These are phyloP conservation scores for Sporisorium graminicola DNA, from an alignment of 1,284 basidiomycete species.

Conservation along the genomic window DNA sequence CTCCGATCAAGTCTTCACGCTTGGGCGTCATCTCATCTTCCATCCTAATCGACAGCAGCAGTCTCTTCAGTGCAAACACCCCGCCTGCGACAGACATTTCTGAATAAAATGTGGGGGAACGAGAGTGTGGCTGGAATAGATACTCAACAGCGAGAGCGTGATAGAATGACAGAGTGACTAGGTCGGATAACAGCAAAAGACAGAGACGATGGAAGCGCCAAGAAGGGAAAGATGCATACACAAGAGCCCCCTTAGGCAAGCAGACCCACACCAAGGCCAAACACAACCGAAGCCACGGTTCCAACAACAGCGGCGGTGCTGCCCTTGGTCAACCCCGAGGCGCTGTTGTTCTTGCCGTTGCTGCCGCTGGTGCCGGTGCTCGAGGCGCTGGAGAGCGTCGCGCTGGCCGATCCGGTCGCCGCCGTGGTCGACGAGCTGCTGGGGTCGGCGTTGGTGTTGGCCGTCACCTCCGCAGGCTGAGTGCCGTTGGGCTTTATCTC, in stretches of 20 bases:
- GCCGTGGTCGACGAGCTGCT: slow-evolving; percentile 34
- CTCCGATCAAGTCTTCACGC: background rate
- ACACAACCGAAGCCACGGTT: slow-evolving; percentile 23
- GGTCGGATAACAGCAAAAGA: background rate
- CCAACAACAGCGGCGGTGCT: slow-evolving; percentile 18
- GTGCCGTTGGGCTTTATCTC: slow-evolving; percentile 56
- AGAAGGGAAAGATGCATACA: background rate
- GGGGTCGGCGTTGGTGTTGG: slow-evolving; percentile 53
- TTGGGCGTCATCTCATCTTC: background rate
- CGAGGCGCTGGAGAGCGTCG: slow-evolving; percentile 30
- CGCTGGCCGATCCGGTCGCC: slow-evolving; percentile 34
- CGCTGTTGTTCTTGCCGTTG: slow-evolving; percentile 19
- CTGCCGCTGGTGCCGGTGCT: slow-evolving; percentile 14
- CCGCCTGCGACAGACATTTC: background rate
- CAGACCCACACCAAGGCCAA: slow-evolving; percentile 32
- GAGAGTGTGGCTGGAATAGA: background rate
- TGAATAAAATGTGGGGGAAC: too few species aligned
- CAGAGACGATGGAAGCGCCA: too few species aligned
- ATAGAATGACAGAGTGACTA: background rate
- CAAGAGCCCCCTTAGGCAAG: slow-evolving; percentile 12
- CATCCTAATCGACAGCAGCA: too few species aligned
- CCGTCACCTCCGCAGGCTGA: slow-evolving; percentile 39
- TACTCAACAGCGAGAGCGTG: background rate
- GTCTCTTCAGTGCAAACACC: background rate
- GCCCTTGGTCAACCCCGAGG: slow-evolving; percentile 8